Evolutionary conservation across 306 rosid genomes (phyloP).

Genomic region (Casuarina glauca): DNA sequence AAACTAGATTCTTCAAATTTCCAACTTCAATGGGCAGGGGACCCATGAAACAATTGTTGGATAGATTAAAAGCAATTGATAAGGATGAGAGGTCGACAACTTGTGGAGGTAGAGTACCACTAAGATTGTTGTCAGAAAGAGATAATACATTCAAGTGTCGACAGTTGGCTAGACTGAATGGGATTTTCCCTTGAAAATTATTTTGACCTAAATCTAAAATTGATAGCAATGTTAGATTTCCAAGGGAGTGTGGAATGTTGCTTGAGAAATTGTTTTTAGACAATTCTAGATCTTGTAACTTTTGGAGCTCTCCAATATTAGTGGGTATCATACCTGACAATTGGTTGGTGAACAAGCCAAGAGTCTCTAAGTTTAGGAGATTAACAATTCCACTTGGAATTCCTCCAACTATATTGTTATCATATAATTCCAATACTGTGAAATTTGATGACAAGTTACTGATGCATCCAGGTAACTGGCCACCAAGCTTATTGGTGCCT

Average conservation of each 20-base stretch:
- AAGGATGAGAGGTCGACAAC: no score
- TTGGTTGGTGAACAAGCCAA: neutral
- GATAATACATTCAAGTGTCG: neutral
- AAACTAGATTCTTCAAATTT: neutral
- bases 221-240: neutral
- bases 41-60: no score
- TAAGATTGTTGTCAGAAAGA: neutral
- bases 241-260: neutral
- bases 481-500: neutral
- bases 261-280: neutral
- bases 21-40: no score
- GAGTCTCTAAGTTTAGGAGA: neutral
- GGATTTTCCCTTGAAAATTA: neutral
- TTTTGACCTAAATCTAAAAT: no score
- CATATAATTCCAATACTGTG: no score
- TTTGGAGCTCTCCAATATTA: no score
- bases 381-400: neutral
- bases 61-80: no score
- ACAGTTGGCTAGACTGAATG: neutral
- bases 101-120: no score
- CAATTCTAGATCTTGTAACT: no score
- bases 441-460: neutral
- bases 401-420: neutral
- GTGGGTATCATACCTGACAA: neutral
- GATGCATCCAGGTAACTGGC: no score